A percentile compares a stretch with the other conserved stretches of the same genome.
Evolutionary conservation across 305 asterid genomes (phyloP).

Genomic region (Rubia balearica): DNA sequence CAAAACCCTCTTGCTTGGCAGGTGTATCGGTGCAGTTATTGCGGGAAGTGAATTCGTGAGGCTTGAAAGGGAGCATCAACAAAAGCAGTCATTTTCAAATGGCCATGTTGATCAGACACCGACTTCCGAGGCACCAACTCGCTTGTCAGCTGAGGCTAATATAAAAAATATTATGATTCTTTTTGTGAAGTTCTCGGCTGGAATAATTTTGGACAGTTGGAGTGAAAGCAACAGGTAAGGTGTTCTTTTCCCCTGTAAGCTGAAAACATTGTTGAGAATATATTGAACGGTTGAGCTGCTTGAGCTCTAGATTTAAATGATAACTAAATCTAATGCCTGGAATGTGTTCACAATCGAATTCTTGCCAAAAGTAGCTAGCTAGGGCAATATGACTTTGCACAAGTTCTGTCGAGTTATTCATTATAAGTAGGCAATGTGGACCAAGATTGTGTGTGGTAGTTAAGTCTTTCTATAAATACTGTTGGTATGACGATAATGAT

Average conservation of each 20-base stretch:
- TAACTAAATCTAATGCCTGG: background rate
- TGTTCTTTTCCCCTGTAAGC: background rate
- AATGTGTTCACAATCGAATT: background rate
- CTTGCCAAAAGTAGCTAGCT: background rate
- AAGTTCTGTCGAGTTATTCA: background rate
- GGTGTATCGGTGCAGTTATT: constrained; percentile 89
- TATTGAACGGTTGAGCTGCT: background rate
- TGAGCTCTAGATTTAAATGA: background rate
- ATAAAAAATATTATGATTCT: constrained; percentile 86
- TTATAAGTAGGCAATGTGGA: background rate
- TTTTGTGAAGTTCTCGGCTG: constrained; percentile 81
- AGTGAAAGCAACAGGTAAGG: constrained; percentile 67
- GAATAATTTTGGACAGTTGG: constrained; percentile 80
- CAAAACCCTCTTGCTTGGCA: constrained; percentile 30
- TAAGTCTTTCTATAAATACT: constrained; percentile 4
- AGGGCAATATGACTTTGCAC: background rate
- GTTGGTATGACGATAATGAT: background rate
- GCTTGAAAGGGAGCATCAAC: constrained; percentile 79
- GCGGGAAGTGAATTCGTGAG: constrained; percentile 87
- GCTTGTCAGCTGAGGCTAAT: constrained; percentile 61
- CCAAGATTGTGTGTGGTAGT: background rate
- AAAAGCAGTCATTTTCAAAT: constrained; percentile 65
- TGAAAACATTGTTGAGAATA: background rate
- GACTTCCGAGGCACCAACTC: constrained; percentile 53
- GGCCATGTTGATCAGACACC: constrained; percentile 56